A percentile compares a stretch with the other conserved stretches of the same genome.
These are phyloP conservation scores for Conidiobolus incongruus DNA, from an alignment of 371 early-diverging fungal species.

Conservation along the genomic window DNA sequence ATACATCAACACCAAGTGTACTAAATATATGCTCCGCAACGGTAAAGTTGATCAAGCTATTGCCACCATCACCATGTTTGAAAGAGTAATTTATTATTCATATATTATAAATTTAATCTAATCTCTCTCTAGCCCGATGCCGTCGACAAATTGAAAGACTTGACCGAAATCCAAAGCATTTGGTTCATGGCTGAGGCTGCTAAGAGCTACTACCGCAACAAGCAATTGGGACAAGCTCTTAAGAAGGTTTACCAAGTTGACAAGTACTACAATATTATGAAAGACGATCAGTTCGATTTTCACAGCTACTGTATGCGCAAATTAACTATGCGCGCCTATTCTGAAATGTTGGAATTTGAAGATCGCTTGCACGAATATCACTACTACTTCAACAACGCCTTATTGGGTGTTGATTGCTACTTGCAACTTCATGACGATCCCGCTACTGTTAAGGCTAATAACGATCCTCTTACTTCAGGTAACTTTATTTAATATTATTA, in stretches of 20 bases:
- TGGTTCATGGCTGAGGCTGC: conserved; percentile 72
- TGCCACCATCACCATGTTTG: conserved; percentile 55
- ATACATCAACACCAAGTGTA: conserved; percentile 82
- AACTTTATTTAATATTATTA: background rate
- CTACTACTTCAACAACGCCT: conserved; percentile 50
- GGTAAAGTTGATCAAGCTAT: conserved; percentile 63
- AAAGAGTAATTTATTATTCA: conserved; percentile 13
- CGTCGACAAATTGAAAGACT: conserved; percentile 46
- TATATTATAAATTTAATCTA: background rate
- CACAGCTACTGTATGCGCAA: conserved; percentile 85
- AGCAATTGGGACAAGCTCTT: conserved; percentile 55
- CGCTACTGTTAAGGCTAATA: conserved; percentile 13
- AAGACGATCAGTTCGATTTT: conserved; percentile 93
- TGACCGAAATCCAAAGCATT: conserved; percentile 75
- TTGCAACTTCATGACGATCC: conserved; percentile 39
- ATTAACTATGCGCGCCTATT: conserved; percentile 64
- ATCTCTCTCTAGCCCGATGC: conserved; percentile 25
- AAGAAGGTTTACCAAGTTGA: conserved; percentile 68
- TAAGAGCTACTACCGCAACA: conserved; percentile 33
- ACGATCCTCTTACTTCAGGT: conserved; percentile 7
- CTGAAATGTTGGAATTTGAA: conserved; percentile 46
- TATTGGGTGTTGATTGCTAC: conserved; percentile 38
- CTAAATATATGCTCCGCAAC: conserved; percentile 81
- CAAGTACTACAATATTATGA: conserved; percentile 22
- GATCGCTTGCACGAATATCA: conserved; percentile 44